Evolutionary conservation across 768 basidiomycete genomes (phyloP), one percentile per base, ranked within the genome.

Genomic region (Amanita phalloides): DNA sequence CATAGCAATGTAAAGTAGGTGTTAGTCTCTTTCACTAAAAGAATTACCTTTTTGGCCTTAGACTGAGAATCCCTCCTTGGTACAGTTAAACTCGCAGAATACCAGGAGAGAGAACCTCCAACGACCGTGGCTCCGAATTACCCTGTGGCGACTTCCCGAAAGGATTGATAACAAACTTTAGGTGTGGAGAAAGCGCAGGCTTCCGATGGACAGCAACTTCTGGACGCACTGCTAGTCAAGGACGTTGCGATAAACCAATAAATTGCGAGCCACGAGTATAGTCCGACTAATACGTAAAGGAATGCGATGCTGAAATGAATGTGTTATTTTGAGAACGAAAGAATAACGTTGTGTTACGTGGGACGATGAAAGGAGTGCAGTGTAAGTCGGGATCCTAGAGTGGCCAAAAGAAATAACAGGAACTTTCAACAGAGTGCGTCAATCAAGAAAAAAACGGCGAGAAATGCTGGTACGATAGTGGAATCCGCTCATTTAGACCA

Each of bases 211-310:
- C 17, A 17, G 17, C 17, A 17, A 17, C 17, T 17, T 17, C 17
- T 17, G 17, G 17, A 17, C 25, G 25, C 25, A 25, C 25, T 25
- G 25, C 25, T 25, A 17, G 17, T 17, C 17, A 17, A 17, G 17
- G 17, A 17, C 4, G 25, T 8, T 26, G 38, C 33, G 37, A 25
- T 30, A 28, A 30, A 33, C 37, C 28, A 20, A 43, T 43, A 43
- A 13, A 49, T 49, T 49, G 38, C 38, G 14, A 49, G 38, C 37
- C 48, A 39, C 37, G 25, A 35, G 26, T 13, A 49, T 39, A 17
- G 44, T 45, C 28, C 44, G 44, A 45, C 28, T 45, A 6, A 11
- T 49, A 49, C 48, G 48, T 49, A 33, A 50, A 50, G 36, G 49
- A 50, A 41, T 38, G 49, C n/a, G 8, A 32, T 25, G 36, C 25